These are phyloP conservation scores for Botrytis tulipae DNA, from an alignment of 2,329 filamentous ascomycete genomes.

Conservation along the genomic window DNA sequence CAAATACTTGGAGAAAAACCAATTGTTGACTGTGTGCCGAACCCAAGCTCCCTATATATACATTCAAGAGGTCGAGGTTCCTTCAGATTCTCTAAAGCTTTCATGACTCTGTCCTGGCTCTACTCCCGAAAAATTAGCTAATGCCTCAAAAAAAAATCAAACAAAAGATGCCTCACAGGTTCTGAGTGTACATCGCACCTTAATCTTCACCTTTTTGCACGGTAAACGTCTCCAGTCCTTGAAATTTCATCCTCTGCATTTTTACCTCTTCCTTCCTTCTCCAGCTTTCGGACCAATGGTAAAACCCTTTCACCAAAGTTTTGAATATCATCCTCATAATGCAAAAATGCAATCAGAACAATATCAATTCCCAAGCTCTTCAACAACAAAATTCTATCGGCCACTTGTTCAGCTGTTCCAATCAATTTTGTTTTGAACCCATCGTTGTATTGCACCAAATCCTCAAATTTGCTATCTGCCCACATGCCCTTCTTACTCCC, in stretches of 20 bases:
- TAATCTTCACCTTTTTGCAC: constrained; percentile 25
- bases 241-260: constrained; percentile 47
- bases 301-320: constrained; percentile 48
- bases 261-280: constrained; percentile 48
- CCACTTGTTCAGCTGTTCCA: constrained; percentile 51
- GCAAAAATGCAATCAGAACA: constrained; percentile 48
- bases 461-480: constrained; percentile 51
- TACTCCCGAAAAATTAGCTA: background rate
- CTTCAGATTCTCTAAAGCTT: background rate
- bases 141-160: background rate
- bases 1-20: background rate
- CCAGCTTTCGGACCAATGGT: constrained; percentile 48
- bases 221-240: constrained; percentile 49
- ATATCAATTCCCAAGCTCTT: constrained; percentile 47
- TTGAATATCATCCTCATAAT: constrained; percentile 54
- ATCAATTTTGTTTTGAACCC: constrained; percentile 56
- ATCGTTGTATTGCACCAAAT: constrained; percentile 55
- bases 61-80: constrained; percentile 7
- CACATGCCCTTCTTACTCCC: constrained; percentile 52
- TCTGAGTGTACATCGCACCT: background rate
- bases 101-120: background rate
- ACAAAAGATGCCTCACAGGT: background rate
- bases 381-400: constrained; percentile 48
- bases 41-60: background rate
- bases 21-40: background rate